Conservation (phyloP, 2,329 filamentous ascomycete species). For the Sarocladium strictum region DNA sequence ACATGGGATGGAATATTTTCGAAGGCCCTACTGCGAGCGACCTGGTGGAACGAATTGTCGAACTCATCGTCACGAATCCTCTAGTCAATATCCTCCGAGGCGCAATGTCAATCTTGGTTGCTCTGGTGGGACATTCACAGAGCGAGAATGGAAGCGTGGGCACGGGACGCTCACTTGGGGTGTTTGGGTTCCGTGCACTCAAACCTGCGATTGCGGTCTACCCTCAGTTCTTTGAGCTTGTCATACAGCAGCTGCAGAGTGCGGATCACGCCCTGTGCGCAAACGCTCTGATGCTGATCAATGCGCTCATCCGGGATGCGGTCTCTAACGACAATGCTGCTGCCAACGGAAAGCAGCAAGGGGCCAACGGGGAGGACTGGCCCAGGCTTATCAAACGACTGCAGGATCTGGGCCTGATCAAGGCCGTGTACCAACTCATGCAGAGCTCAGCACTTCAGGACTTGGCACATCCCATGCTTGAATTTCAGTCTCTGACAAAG, state of each 20-base stretch:
- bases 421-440: constrained; percentile 88
- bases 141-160: constrained; percentile 25
- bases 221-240: constrained; percentile 89
- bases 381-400: constrained; percentile 89
- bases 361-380: constrained; percentile 63
- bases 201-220: constrained; percentile 88
- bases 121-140: constrained; percentile 82
- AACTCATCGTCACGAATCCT: constrained; percentile 89
- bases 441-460: constrained; percentile 90
- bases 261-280: constrained; percentile 94
- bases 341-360: constrained; percentile 21
- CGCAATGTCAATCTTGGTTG: constrained; percentile 93
- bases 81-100: constrained; percentile 95
- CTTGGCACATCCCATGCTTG: constrained; percentile 79
- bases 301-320: constrained; percentile 88
- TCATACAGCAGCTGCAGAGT: constrained; percentile 85
- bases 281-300: constrained; percentile 91
- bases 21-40: constrained; percentile 57
- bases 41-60: constrained; percentile 71
- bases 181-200: constrained; percentile 83
- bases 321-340: constrained; percentile 65
- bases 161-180: constrained; percentile 41
- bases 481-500: constrained; percentile 91
- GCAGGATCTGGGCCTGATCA: constrained; percentile 89
- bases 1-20: constrained; percentile 95